Conservation (phyloP, 1,139 yeast species). For the Pichia sp. region DNA sequence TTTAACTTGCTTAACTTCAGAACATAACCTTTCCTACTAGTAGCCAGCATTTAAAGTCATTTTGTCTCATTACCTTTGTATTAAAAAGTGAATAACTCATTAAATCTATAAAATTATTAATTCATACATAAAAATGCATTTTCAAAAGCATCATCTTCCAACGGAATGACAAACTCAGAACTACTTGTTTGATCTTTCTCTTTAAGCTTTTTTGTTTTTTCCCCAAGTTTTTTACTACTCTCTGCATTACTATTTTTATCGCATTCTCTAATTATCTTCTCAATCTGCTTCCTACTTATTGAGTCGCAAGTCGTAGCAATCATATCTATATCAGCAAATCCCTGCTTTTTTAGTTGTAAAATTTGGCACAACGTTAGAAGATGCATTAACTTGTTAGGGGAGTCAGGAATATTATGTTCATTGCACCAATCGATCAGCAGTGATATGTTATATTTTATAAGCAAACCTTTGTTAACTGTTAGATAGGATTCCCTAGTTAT, state of each 20-base stretch:
- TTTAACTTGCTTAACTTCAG: neutral
- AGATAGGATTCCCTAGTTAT: constrained; percentile 89
- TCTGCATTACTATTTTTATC: constrained; percentile 38
- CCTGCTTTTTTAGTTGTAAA: constrained; percentile 82
- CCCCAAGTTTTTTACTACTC: neutral
- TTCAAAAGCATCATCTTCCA: constrained; percentile 3
- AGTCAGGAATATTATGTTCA: constrained; percentile 86
- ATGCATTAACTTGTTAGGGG: constrained; percentile 79
- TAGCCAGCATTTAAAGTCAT: neutral
- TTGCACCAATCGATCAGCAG: constrained; percentile 98
- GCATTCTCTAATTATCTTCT: constrained; percentile 81
- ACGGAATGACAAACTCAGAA: constrained; percentile 6
- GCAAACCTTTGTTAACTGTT: constrained; percentile 95
- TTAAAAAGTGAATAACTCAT: neutral
- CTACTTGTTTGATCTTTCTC: neutral
- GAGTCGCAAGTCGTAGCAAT: constrained; percentile 93
- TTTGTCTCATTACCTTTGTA: neutral
- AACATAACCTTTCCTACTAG: neutral
- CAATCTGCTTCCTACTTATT: constrained; percentile 86
- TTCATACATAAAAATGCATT: constrained; percentile 3
- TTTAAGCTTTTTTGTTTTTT: neutral
- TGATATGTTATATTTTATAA: constrained; percentile 90
- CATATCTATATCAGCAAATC: constrained; percentile 86
- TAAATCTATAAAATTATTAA: constrained; percentile 1
- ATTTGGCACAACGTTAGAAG: constrained; percentile 90